Evolutionary conservation across 139 green algal species (phyloP).

Genomic region (Volvox africanus): DNA sequence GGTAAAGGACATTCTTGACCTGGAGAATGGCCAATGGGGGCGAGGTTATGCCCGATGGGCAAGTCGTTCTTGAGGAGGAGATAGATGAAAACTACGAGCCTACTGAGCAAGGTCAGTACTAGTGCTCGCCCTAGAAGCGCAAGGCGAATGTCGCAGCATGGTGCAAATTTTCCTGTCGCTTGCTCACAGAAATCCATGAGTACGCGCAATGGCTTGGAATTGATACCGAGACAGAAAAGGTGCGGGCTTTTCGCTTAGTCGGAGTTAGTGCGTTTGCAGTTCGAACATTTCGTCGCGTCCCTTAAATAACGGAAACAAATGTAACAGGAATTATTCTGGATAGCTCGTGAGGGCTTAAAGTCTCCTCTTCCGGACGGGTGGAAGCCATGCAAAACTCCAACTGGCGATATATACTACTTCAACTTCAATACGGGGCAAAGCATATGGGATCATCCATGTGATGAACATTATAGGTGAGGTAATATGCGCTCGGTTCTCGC

Average conservation of each 20-base stretch:
- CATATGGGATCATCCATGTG: conserved; percentile 89
- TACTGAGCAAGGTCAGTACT: conserved; percentile 66
- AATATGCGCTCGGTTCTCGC: too few species aligned
- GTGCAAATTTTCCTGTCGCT: background rate
- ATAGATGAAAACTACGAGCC: conserved; percentile 87
- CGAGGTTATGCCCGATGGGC: conserved; percentile 28
- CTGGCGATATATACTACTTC: conserved; percentile 90
- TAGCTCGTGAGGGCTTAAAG: conserved; percentile 83
- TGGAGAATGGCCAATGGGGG: background rate
- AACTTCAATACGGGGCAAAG: conserved; percentile 85
- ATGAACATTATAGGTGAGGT: conserved; percentile 73
- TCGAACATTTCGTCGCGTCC: background rate
- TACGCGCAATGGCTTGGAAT: conserved; percentile 90
- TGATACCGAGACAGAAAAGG: conserved; percentile 76
- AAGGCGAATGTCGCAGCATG: background rate
- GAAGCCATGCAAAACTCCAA: conserved; percentile 85
- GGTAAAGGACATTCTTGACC: background rate
- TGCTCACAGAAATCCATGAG: conserved; percentile 78
- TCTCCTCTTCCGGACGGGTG: conserved; percentile 81
- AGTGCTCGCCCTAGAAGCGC: background rate
- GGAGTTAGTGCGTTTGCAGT: conserved; percentile 1
- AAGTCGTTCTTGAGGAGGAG: conserved; percentile 55
- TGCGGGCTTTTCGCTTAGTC: background rate
- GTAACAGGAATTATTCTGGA: conserved; percentile 81
- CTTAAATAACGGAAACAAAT: background rate